Percentiles rank a stretch among this genome's conserved stretches.
These are phyloP conservation scores for Mycena chlorophos DNA, from an alignment of 768 basidiomycete species.

Conservation along the genomic window DNA sequence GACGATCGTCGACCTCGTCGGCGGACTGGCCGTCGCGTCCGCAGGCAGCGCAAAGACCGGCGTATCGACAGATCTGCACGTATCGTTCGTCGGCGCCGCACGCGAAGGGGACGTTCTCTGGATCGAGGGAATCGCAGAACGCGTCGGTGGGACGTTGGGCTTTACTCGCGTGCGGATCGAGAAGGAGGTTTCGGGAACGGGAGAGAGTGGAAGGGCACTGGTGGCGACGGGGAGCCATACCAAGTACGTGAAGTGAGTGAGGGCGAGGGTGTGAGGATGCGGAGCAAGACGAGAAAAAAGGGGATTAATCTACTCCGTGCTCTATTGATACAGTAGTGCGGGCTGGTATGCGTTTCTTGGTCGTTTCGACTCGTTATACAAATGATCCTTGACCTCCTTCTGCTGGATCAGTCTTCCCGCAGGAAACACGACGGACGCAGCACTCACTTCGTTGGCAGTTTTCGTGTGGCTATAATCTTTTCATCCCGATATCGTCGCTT, in stretches of 20 bases:
- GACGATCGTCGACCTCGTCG: constrained; percentile 19
- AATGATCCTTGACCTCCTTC: no score
- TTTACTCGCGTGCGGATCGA: constrained; percentile 18
- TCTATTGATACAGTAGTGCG: no score
- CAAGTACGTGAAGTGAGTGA: constrained; percentile 20
- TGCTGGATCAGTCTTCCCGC: no score
- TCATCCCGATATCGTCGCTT: no score
- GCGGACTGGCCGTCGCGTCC: constrained; percentile 16
- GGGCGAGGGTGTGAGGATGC: no score
- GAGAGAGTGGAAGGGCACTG: constrained; percentile 4
- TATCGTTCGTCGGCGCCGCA: constrained; percentile 15
- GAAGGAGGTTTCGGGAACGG: constrained; percentile 4
- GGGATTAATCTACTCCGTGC: no score
- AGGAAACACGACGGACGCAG: no score
- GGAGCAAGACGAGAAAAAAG: no score
- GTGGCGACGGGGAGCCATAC: constrained; percentile 21
- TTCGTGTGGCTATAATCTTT: no score
- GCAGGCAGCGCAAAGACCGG: constrained; percentile 15
- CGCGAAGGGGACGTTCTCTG: constrained; percentile 16
- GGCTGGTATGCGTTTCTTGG: no score
- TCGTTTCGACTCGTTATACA: no score
- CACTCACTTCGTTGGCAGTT: no score
- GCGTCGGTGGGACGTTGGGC: constrained; percentile 17
- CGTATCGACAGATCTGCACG: constrained; percentile 19
- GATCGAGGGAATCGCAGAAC: constrained; percentile 15